Base-by-base conservation (phyloP, 108 stramenopile species). In the Mayamaea pseudoterrestris region DNA sequence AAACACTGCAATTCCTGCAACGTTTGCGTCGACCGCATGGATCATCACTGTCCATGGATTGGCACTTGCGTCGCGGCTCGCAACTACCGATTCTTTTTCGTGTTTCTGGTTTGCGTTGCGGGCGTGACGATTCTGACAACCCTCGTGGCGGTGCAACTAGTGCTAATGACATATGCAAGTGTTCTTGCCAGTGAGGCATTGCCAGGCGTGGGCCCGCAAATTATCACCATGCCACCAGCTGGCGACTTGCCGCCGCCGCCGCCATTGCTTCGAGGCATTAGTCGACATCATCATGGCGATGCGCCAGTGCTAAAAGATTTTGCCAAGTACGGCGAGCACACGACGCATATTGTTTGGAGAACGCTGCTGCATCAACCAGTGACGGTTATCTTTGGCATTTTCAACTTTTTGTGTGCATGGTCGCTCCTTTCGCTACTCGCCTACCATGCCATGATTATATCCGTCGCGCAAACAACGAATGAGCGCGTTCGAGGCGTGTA, bases 41-140 rank as follows among this genome's bases (percentile, higher is more conserved):
- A 98, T 70, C 97, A 98, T 66, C 74, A 88, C 68, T 93, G 93
- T 64, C 93, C 97, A 8, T 98, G 94, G 90, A 80, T 93, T 28
- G 94, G 93, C 18, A 88, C 71, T 61, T 98, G 97, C 52, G 90
- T 98, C 44, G 97, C 93, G 12, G 80, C 78, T 50, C 74, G 91
- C 39, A 98, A 98, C 66, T 83, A 95, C 62, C 47, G 69, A 8
- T 55, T 34, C 39, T 98, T 98, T 61, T 71, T 94, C 39, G 34
- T 55, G 28, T 97, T 97, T 66, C 51, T 90, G 30, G n/a, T n/a
- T n/a, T n/a, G n/a, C n/a, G n/a, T n/a, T n/a, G 12, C 68, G 7
- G 44, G 47, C 14, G 56, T 85, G n/a, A 54, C 61, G 9, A 53
- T 52, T 7, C 50, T 84, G 51, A 75, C 78, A 14, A 55, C 72